Conservation (phyloP, 495 filamentous ascomycete genomes). For the Penicillium desertorum region DNA sequence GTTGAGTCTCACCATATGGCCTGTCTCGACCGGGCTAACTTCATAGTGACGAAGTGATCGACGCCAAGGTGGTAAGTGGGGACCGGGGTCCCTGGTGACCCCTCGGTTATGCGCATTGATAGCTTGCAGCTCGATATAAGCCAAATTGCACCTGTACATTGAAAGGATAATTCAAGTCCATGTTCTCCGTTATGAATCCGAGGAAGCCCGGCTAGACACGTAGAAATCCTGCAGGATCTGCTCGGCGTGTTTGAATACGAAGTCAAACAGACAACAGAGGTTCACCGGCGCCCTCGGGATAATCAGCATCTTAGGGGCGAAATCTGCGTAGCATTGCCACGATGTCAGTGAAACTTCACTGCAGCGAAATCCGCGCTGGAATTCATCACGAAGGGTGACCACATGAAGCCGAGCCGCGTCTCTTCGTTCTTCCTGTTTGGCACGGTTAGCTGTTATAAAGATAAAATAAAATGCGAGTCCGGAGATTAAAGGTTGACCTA, state of each 20-base stretch:
- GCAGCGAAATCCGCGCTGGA: conserved; percentile 38
- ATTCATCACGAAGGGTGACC: conserved; percentile 42
- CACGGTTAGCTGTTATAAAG: background rate
- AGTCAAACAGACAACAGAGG: conserved; percentile 15
- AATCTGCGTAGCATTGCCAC: conserved; percentile 18
- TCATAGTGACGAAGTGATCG: conserved; percentile 53
- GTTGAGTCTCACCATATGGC: conserved; percentile 48
- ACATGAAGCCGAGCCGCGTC: conserved; percentile 51
- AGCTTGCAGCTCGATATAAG: background rate
- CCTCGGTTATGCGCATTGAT: conserved; percentile 36
- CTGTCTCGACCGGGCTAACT: conserved; percentile 48
- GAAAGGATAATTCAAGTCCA: background rate
- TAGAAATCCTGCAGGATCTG: conserved; percentile 12
- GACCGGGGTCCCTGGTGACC: conserved; percentile 49
- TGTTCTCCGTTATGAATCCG: background rate
- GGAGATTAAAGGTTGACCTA: background rate
- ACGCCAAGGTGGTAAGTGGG: conserved; percentile 51
- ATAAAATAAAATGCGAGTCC: background rate
- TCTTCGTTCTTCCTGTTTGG: conserved; percentile 42
- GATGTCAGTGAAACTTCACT: background rate
- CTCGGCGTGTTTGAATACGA: conserved; percentile 7
- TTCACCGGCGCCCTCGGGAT: conserved; percentile 13
- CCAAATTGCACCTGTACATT: background rate
- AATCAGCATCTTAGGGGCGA: conserved; percentile 15
- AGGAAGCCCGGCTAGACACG: too few relatives aligned